Base-by-base conservation (phyloP, 306 rosid genomes). In the Vicia sativa region DNA sequence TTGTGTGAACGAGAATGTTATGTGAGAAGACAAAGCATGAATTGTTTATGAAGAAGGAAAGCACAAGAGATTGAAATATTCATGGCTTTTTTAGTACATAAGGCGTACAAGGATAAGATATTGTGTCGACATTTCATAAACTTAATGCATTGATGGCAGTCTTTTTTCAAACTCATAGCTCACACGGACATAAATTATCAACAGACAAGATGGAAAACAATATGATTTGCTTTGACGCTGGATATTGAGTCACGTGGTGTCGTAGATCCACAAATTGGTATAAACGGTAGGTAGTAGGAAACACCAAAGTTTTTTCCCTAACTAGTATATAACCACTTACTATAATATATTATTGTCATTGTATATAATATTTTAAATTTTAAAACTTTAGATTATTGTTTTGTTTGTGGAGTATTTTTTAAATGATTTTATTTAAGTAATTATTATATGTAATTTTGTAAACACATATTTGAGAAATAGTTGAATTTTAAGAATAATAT, bases 91-190 rank as follows among this genome's bases (percentile, higher is more conserved):
- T 46, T 18, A 9, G 67, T 38, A 11, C 23, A 46, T 21, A 5
- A 49, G 41, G 29, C 60, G 64, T 28, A 58, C 46, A 18, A 62
- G 50, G 62, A 62, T 52, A 21, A 69, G 13, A 28, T 43, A 7
- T 28, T 16, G 60, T 14, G 63, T 73, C 68, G 76, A 73, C 69
- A 46, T 65, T 62, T 44, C 71, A 60, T 78, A 18, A 35, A 4
- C 38, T 67, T 37, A 35, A 16, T 28, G 5, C 28, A 3, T 34
- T 59, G 57, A 14, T 42, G 57, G 16, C 65, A 6, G 7, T 44
- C 25, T 55, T 44, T 77, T 61, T 68, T 66, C 54, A 68, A 54
- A 63, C 68, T 68, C 85, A 67, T 65, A 74, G 13, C 61, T 75
- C 81, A 75, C 81, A 62, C 60, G 81, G 70, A 42, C 56, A 61